Evolutionary conservation across 805 yeast species (phyloP).

Genomic region (Candida succiphila): DNA sequence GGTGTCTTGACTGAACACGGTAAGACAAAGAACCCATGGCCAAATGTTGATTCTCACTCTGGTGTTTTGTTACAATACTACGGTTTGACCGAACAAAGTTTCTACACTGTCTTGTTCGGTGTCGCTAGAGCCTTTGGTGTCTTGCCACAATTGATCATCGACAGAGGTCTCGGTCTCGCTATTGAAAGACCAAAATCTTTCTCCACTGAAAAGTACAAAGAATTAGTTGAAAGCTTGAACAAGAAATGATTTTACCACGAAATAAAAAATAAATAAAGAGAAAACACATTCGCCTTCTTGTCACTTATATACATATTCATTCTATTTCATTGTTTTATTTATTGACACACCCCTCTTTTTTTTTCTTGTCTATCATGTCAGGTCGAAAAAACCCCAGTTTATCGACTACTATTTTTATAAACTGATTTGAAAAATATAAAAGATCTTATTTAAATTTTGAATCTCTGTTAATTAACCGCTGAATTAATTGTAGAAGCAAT

Average conservation of each 20-base stretch:
- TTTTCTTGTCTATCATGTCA: neutral
- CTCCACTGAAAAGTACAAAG: slow-evolving; percentile 88
- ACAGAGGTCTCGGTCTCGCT: slow-evolving; percentile 73
- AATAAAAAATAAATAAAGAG: neutral
- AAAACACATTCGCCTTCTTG: neutral
- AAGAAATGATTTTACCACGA: slow-evolving; percentile 10
- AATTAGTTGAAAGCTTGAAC: slow-evolving; percentile 44
- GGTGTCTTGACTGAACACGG: slow-evolving; percentile 73
- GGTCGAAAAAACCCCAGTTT: neutral
- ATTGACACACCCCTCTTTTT: too few species aligned
- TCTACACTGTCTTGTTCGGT: slow-evolving; percentile 82
- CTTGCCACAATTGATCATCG: slow-evolving; percentile 74
- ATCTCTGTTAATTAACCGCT: too few species aligned
- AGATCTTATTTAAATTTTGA: too few species aligned
- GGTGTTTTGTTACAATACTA: slow-evolving; percentile 81
- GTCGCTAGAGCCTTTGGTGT: slow-evolving; percentile 84
- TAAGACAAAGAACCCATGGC: slow-evolving; percentile 91
- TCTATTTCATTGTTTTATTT: too few species aligned
- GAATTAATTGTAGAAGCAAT: too few species aligned
- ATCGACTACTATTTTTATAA: too few species aligned
- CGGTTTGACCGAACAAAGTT: slow-evolving; percentile 72
- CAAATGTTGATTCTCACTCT: slow-evolving; percentile 83
- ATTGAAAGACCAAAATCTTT: slow-evolving; percentile 89
- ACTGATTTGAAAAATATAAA: too few species aligned
- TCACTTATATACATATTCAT: too few species aligned